Percentiles rank a stretch among this genome's conserved stretches.
Conservation (phyloP, 208 protist species). For the Leishmania arabica region DNA sequence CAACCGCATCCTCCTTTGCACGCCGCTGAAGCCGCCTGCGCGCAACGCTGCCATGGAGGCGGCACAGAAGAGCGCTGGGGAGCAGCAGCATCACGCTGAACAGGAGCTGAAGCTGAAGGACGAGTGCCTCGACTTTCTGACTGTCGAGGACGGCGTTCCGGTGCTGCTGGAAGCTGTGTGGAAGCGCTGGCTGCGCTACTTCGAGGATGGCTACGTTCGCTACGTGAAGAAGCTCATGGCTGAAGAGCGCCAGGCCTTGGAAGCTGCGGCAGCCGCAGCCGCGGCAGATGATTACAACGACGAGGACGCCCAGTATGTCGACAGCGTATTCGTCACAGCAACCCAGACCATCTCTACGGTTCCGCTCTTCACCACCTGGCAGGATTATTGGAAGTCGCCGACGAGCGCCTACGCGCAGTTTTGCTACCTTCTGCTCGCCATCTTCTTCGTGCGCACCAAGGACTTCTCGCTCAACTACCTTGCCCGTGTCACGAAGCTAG, state of each 20-base stretch:
- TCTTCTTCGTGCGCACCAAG: constrained; percentile 42
- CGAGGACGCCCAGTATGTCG: background rate
- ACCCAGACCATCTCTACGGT: constrained; percentile 5
- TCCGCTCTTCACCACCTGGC: constrained; percentile 17
- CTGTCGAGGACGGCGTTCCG: constrained; percentile 32
- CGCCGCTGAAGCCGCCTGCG: constrained; percentile 32
- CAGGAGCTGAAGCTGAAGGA: constrained; percentile 26
- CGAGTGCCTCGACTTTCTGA: constrained; percentile 42
- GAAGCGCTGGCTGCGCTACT: constrained; percentile 33
- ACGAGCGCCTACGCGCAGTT: constrained; percentile 54
- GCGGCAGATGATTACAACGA: background rate
- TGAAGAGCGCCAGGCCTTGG: constrained; percentile 6
- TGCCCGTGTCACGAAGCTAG: constrained; percentile 45
- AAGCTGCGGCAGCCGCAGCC: background rate
- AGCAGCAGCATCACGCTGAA: background rate
- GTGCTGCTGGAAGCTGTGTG: constrained; percentile 27
- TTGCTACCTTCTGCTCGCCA: constrained; percentile 33
- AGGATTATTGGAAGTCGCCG: constrained; percentile 27
- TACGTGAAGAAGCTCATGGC: constrained; percentile 19
- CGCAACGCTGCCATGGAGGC: background rate
- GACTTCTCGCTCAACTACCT: constrained; percentile 52
- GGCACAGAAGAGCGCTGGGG: background rate
- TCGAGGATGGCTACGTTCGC: constrained; percentile 30
- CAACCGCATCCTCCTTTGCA: constrained; percentile 50
- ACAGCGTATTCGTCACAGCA: background rate